Evolutionary conservation across 2,329 filamentous ascomycete genomes (phyloP), one percentile per base, ranked within the genome.

Genomic region (Fusarium pseudonygamai): DNA sequence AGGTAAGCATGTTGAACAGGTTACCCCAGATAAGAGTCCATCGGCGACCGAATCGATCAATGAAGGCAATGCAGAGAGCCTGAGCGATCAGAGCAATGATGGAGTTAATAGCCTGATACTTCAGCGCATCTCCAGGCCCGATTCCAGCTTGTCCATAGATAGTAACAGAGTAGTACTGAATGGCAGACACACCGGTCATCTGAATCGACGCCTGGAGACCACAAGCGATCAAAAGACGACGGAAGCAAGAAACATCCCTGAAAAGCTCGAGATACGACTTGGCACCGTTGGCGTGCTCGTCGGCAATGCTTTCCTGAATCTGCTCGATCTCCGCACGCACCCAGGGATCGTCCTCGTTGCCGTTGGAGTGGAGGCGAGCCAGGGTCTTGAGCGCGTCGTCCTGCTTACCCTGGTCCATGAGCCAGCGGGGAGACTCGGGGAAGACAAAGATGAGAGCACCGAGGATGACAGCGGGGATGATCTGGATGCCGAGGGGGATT

Each of bases 181-280:
- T 94, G 3, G 91, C 91, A 4, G 87, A 89, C 1, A 92, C 91
- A 72, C 93, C 93, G 0, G 93, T 95, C 91, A 95, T 93, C 79
- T 95, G 93, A 6, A 91, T 86, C 1, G 89, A 90, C 1, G 90
- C 92, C 79, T 95, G 93, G 3, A 94, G 83, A 2, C 92, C 86
- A 75, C 88, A 89, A 39, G 91, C 91, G 15, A 95, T 85, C 79
- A 94, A 90, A 11, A 95, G 85, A 22, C 93, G 89, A 36, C 93
- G 91, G 85, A 94, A 93, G 40, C 87, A 90, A 3, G 91, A 90
- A 39, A 78, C 81, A 75, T 82, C 79, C 14, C 82, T 89, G 82
- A 94, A 93, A 1, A 95, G 86, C 77, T 95, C 93, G 11, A 80
- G 71, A 80, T 93, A 93, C 5, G 89, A 92, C 81, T 93, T 92